Conservation (phyloP, 352 stramenopile genomes). For the Globisporangium cederbergense region DNA sequence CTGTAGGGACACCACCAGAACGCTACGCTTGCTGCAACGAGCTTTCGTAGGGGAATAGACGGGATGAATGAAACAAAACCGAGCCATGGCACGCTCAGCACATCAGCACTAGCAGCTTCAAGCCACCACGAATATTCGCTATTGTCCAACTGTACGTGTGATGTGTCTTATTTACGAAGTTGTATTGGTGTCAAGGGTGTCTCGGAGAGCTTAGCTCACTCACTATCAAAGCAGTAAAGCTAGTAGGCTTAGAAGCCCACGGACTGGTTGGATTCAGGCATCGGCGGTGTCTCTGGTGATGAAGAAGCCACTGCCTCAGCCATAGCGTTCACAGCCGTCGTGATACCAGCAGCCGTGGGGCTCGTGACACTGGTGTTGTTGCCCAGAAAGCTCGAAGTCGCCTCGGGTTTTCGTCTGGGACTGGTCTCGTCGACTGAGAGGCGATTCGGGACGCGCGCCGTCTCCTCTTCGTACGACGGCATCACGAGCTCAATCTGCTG, state of each 20-base stretch:
- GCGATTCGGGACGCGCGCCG: conserved; percentile 17
- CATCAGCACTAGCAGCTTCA: too few relatives aligned
- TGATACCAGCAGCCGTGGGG: not conserved
- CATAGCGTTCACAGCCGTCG: not conserved
- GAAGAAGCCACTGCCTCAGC: not conserved
- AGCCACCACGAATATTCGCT: too few relatives aligned
- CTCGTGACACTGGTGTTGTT: not conserved
- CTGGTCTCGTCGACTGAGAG: conserved; percentile 11
- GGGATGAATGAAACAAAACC: too few relatives aligned
- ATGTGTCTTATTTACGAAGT: too few relatives aligned
- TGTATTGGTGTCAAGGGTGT: too few relatives aligned
- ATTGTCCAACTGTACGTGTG: too few relatives aligned
- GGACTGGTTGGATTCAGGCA: not conserved
- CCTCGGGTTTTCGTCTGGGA: conserved; percentile 6
- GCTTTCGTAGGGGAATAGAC: too few relatives aligned
- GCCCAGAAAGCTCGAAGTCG: not conserved
- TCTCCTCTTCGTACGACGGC: conserved; percentile 44
- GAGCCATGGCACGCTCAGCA: too few relatives aligned
- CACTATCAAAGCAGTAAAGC: not conserved
- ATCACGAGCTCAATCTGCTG: conserved; percentile 59
- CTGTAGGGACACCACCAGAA: not conserved
- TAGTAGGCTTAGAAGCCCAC: not conserved
- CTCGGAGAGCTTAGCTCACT: too few relatives aligned
- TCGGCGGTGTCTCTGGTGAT: not conserved
- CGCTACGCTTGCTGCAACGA: too few relatives aligned